These are phyloP conservation scores for Penicillium fimorum DNA, from an alignment of 495 filamentous ascomycete species.

Conservation along the genomic window DNA sequence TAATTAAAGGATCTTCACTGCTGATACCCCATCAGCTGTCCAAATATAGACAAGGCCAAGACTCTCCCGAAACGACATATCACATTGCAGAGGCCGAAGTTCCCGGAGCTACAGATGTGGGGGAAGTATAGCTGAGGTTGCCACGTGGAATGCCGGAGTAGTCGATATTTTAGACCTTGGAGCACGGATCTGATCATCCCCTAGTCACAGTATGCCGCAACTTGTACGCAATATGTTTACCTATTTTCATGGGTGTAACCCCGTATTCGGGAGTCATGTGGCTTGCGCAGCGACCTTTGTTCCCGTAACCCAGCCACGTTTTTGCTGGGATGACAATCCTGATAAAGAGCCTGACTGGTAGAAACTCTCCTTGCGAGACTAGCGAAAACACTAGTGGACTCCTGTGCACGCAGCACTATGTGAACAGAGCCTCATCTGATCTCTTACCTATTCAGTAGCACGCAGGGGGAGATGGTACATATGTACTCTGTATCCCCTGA, in stretches of 20 bases:
- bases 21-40: background rate
- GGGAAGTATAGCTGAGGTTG: conserved; percentile 3
- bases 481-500: background rate
- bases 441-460: background rate
- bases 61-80: background rate
- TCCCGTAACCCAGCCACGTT: conserved; percentile 1
- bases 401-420: conserved; percentile 6
- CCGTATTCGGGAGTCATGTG: background rate
- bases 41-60: background rate
- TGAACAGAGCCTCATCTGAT: conserved; percentile 11
- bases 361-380: conserved; percentile 4
- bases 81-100: background rate
- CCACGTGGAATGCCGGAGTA: conserved; percentile 5
- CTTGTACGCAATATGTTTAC: background rate
- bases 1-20: background rate
- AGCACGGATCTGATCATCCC: background rate
- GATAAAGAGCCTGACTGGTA: conserved; percentile 6
- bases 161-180: background rate
- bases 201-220: background rate
- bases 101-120: conserved; percentile 1
- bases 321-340: conserved; percentile 7
- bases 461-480: background rate
- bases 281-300: conserved; percentile 4
- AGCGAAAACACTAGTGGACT: conserved; percentile 6
- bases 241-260: background rate